phyloP scores from a whole-genome alignment of 2,329 filamentous ascomycete genomes.

The Plectosphaerella plurivora region DNA sequence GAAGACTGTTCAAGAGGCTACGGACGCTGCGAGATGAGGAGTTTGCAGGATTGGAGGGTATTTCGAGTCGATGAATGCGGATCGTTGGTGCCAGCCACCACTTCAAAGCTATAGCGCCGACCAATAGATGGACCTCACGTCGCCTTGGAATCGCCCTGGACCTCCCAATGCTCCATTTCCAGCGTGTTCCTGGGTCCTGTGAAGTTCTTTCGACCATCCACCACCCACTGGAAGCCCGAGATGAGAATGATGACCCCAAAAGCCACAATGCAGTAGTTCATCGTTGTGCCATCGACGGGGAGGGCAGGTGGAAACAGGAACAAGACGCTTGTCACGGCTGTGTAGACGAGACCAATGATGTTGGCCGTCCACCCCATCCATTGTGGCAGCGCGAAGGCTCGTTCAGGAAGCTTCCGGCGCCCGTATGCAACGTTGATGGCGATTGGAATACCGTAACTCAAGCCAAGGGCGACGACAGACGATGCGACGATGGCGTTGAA shows the following conservation, averaged over 20 bases:
- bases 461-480: slow-evolving; percentile 65
- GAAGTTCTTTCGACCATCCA: slow-evolving; percentile 45
- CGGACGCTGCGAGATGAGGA: too few species aligned
- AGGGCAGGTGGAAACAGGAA: slow-evolving; percentile 69
- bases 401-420: slow-evolving; percentile 57
- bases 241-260: slow-evolving; percentile 44
- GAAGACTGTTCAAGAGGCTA: too few species aligned
- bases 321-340: slow-evolving; percentile 66
- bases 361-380: slow-evolving; percentile 29
- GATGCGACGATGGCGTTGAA: slow-evolving; percentile 70
- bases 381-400: slow-evolving; percentile 26
- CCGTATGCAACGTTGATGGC: slow-evolving; percentile 65
- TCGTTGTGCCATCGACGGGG: slow-evolving; percentile 61
- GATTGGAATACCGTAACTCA: slow-evolving; percentile 72
- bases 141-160: too few species aligned
- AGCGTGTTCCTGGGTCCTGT: not conserved
- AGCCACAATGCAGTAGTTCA: slow-evolving; percentile 55
- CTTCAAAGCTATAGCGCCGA: too few species aligned
- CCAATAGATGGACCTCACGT: too few species aligned
- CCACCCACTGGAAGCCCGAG: slow-evolving; percentile 36
- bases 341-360: slow-evolving; percentile 55
- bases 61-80: too few species aligned
- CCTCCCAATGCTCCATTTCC: not conserved
- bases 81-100: too few species aligned
- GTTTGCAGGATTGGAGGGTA: too few species aligned